Percentiles rank a stretch among this genome's conserved stretches.
phyloP scores from a whole-genome alignment of 1,284 basidiomycete genomes.

The Ceratobasidium sp. region DNA sequence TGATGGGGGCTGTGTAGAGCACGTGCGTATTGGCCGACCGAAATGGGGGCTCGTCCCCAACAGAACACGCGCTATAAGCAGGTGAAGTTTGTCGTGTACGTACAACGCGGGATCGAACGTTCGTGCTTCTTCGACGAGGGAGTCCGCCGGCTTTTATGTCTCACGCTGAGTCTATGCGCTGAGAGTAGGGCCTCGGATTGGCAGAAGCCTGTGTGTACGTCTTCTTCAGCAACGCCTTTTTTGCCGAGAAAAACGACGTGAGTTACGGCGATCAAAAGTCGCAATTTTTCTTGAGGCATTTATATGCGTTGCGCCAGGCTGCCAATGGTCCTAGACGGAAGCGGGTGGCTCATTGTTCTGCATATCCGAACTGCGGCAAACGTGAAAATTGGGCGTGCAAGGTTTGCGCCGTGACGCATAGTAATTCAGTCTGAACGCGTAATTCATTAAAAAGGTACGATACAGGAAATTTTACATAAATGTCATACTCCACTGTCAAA shows the following conservation, averaged over 20 bases:
- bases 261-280: slow-evolving; percentile 31
- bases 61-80: slow-evolving; percentile 9
- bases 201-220: slow-evolving; percentile 3
- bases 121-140: slow-evolving; percentile 4
- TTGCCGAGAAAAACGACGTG: slow-evolving; percentile 20
- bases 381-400: background rate
- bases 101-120: slow-evolving; percentile 31
- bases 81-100: slow-evolving; percentile 27
- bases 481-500: background rate
- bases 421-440: background rate
- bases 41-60: slow-evolving; percentile 5
- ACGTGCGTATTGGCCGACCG: slow-evolving; percentile 31
- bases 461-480: background rate
- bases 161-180: background rate
- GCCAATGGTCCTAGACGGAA: background rate
- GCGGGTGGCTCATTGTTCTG: slow-evolving; percentile 2
- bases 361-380: slow-evolving; percentile 2
- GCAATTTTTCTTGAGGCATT: slow-evolving; percentile 25
- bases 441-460: background rate
- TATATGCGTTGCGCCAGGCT: slow-evolving; percentile 7
- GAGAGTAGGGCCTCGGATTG: background rate
- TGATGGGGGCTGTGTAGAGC: slow-evolving; percentile 15
- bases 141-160: slow-evolving; percentile 18
- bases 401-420: background rate
- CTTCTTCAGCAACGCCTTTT: slow-evolving; percentile 9